A percentile compares a stretch with the other conserved stretches of the same genome.
Evolutionary conservation across 2,329 filamentous ascomycete genomes (phyloP).

Genomic region (Apiospora hydei): DNA sequence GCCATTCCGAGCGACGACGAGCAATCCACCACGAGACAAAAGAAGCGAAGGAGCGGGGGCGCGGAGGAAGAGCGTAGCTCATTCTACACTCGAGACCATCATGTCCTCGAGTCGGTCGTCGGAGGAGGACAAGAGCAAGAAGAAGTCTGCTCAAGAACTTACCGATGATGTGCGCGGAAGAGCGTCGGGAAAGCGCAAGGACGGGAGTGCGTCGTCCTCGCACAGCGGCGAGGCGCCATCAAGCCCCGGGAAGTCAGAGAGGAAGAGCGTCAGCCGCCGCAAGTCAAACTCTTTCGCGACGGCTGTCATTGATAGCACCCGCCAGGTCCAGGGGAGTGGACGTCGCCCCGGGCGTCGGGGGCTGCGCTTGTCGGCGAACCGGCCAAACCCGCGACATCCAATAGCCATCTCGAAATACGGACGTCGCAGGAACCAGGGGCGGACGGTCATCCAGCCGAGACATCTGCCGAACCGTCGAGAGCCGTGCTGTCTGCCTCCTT

Average conservation of each 20-base stretch:
- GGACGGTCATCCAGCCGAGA: conserved; percentile 37
- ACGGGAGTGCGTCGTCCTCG: conserved; percentile 41
- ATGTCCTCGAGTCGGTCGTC: conserved; percentile 72
- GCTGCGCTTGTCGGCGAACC: conserved; percentile 60
- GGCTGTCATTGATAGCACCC: conserved; percentile 53
- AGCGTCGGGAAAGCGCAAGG: conserved; percentile 45
- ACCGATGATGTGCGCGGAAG: conserved; percentile 62
- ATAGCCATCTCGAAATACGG: conserved; percentile 56
- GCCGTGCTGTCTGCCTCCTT: conserved; percentile 38
- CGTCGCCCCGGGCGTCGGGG: conserved; percentile 45
- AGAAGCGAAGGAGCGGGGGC: conserved; percentile 50
- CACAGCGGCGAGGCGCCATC: conserved; percentile 39
- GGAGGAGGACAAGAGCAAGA: conserved; percentile 67
- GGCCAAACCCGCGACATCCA: conserved; percentile 64
- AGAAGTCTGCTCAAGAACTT: conserved; percentile 64
- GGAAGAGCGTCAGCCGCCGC: conserved; percentile 38
- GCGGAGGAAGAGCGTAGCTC: conserved; percentile 60
- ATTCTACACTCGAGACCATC: conserved; percentile 71
- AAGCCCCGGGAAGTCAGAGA: conserved; percentile 33
- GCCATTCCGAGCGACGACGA: conserved; percentile 65
- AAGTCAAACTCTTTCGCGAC: conserved; percentile 54
- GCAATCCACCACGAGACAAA: conserved; percentile 46
- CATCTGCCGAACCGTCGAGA: conserved; percentile 32
- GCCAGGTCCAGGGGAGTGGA: conserved; percentile 38
- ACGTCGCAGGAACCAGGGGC: conserved; percentile 39